Evolutionary conservation across 2,329 filamentous ascomycete species (phyloP).

Genomic region (Mycosphaerella arachidis): DNA sequence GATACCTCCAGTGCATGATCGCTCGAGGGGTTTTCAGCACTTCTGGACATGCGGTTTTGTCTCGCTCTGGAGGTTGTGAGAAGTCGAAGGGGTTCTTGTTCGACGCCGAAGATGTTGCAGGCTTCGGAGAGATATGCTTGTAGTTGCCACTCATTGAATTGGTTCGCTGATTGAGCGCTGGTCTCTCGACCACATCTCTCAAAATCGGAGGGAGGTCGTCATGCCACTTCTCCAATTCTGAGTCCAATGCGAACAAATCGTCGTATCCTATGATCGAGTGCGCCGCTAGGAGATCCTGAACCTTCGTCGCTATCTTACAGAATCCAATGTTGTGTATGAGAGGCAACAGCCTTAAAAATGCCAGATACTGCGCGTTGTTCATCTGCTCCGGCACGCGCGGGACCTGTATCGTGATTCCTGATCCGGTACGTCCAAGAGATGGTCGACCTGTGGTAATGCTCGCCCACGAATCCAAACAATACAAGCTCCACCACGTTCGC

Average conservation of each 20-base stretch:
- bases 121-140: constrained; percentile 10
- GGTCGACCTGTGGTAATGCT: constrained; percentile 66
- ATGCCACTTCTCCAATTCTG: constrained; percentile 68
- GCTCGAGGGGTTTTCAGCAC: constrained; percentile 65
- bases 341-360: constrained; percentile 63
- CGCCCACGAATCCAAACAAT: constrained; percentile 71
- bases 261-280: constrained; percentile 62
- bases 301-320: constrained; percentile 71
- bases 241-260: constrained; percentile 63
- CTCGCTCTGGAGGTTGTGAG: constrained; percentile 58
- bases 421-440: constrained; percentile 63
- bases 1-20: constrained; percentile 78
- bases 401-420: constrained; percentile 61
- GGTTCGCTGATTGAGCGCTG: constrained; percentile 5
- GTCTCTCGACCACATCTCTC: constrained; percentile 15
- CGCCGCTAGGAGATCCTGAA: constrained; percentile 70
- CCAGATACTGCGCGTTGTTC: constrained; percentile 38
- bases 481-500: constrained; percentile 70
- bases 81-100: constrained; percentile 42
- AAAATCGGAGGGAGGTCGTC: constrained; percentile 57
- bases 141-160: constrained; percentile 3
- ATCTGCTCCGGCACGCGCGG: constrained; percentile 46
- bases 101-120: constrained; percentile 11
- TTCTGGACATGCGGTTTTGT: constrained; percentile 52
- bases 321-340: constrained; percentile 74